Conservation (phyloP, 805 yeast species). For the Maudiozyma pseudohumilis region DNA sequence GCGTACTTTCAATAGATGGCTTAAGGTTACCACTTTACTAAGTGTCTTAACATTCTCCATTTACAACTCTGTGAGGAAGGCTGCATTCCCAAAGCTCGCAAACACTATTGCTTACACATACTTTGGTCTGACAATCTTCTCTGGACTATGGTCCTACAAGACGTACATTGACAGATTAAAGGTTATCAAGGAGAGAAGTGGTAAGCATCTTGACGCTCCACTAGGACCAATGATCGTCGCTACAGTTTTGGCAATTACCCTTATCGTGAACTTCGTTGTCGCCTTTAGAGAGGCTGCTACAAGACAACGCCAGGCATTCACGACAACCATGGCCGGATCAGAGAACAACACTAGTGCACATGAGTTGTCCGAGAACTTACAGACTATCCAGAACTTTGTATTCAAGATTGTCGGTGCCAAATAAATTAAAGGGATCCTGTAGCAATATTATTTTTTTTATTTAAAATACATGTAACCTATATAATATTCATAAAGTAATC, state of each 20-base stretch:
- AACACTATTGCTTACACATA: slow-evolving; percentile 64
- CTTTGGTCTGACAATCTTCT: slow-evolving; percentile 71
- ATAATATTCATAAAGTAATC: no score
- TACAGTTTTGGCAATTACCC: slow-evolving; percentile 52
- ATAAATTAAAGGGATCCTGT: not conserved
- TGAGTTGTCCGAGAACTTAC: slow-evolving; percentile 14
- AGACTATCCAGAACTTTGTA: slow-evolving; percentile 23
- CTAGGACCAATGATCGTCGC: slow-evolving; percentile 82
- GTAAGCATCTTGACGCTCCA: slow-evolving; percentile 80
- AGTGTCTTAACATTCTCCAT: slow-evolving; percentile 79
- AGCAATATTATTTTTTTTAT: no score
- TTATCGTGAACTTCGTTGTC: slow-evolving; percentile 61
- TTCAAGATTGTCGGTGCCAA: slow-evolving; percentile 30
- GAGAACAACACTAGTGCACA: not conserved
- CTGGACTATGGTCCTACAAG: slow-evolving; percentile 83
- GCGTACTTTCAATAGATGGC: slow-evolving; percentile 93
- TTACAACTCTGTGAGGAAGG: slow-evolving; percentile 60
- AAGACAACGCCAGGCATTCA: not conserved
- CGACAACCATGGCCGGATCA: not conserved
- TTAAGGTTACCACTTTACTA: slow-evolving; percentile 76
- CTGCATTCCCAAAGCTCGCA: slow-evolving; percentile 58
- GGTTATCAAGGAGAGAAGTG: slow-evolving; percentile 71
- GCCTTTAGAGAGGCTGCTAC: slow-evolving; percentile 40
- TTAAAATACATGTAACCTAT: no score
- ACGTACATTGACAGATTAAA: slow-evolving; percentile 62